A percentile compares a stretch with the other conserved stretches of the same genome.
Evolutionary conservation across 352 stramenopile genomes (phyloP).

Genomic region (Plasmopara halstedii): DNA sequence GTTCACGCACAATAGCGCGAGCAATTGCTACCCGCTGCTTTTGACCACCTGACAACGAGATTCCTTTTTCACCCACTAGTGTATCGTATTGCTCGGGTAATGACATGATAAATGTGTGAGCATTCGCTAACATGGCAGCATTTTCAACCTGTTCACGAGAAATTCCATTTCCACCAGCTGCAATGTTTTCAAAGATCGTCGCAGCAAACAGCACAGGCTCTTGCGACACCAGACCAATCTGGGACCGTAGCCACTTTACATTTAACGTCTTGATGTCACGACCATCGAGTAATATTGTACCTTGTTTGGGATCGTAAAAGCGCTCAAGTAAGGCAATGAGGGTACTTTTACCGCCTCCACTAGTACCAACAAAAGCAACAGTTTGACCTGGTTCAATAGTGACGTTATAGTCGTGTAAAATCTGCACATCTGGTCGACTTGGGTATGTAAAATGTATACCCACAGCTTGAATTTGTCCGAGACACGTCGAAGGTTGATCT

Average conservation of each 20-base stretch:
- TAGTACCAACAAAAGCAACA: not conserved
- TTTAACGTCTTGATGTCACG: not conserved
- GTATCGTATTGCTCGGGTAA: not conserved
- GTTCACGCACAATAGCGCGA: not conserved
- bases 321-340: not conserved
- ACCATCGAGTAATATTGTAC: not conserved
- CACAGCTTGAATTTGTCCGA: not conserved
- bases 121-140: not conserved
- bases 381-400: not conserved
- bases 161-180: not conserved
- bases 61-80: not conserved
- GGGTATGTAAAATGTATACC: not conserved
- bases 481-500: not conserved
- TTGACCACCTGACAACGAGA: not conserved
- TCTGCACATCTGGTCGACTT: not conserved
- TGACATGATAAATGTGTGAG: slow-evolving; percentile 1
- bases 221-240: not conserved
- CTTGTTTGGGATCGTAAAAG: not conserved
- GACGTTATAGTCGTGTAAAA: not conserved
- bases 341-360: not conserved
- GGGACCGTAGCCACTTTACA: not conserved
- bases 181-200: not conserved
- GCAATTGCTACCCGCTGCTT: slow-evolving; percentile 1
- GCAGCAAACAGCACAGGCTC: not conserved
- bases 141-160: not conserved